Base-by-base conservation (phyloP, 257 asterid species). In the Solanum sitiens region DNA sequence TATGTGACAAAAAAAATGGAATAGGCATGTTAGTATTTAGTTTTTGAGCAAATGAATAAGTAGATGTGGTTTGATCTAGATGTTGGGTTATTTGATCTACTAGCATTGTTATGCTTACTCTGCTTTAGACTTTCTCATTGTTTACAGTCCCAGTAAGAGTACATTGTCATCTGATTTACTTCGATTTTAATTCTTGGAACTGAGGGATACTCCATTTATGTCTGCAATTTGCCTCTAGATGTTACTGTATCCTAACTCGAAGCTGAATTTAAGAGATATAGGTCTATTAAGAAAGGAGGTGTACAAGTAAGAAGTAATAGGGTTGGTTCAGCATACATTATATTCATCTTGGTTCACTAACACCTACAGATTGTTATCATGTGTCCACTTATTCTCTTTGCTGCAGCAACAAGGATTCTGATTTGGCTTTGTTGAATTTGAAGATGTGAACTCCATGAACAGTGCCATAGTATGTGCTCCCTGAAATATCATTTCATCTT, bases 371-470 rank as follows among this genome's bases (percentile, higher is more conserved):
- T 77, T 25, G 68, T 77, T n/a, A 84, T 67, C 63, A 76, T 85
- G n/a, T 86, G 33, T 75, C 63, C 67, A 84, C 44, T 89, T 53
- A 30, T 50, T 30, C 70, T 40, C 44, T 87, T 87, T 74, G 88
- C 79, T 89, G 87, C 92, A 94, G 95, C 95, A 90, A 88, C 98
- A 95, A 79, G 96, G 94, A n/a, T 94, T 91, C 89, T 95, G 96
- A 90, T 97, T 94, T 79, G 99, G 98, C 50, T 97, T 97, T 86
- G 98, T 97, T 77, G 98, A 97, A 86, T 97, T 94, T 91, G 94
- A 87, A 88, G 93, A 93, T 13, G 86, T 92, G 87, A 92, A 90
- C 89, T 90, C 99, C 90, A 93, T 97, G 98, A 94, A 92, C 90
- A 90, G 83, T 72, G 96, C 98, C 39, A 93, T 97, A 74, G 99